phyloP scores from a whole-genome alignment of 2,329 filamentous ascomycete species.

The Fragosphaeria purpurea region DNA sequence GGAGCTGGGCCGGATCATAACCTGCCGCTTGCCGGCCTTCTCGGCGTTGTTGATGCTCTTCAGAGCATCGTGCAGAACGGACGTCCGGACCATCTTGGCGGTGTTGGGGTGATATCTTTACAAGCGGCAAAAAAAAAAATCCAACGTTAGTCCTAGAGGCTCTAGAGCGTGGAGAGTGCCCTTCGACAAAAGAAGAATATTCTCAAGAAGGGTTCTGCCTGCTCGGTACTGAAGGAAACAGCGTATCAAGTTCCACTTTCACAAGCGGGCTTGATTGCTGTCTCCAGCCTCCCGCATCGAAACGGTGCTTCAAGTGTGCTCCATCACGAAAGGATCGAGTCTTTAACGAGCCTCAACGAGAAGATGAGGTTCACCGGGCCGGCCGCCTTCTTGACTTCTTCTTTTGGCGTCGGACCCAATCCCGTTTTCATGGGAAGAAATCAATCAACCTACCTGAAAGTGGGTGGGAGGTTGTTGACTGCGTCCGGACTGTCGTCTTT shows the following conservation, averaged over 20 bases:
- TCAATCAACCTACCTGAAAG: slow-evolving; percentile 11
- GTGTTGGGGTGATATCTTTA: slow-evolving; percentile 42
- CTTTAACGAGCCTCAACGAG: too few relatives aligned
- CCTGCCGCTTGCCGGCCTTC: slow-evolving; percentile 99
- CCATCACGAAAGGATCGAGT: too few relatives aligned
- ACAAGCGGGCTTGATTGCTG: slow-evolving; percentile 42
- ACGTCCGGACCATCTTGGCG: slow-evolving; percentile 97
- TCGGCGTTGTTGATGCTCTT: slow-evolving; percentile 99
- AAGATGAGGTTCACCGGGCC: neutral
- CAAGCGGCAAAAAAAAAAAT: slow-evolving; percentile 28
- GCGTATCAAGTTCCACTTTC: slow-evolving; percentile 40
- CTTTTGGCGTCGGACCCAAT: slow-evolving; percentile 18
- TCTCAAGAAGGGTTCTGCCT: slow-evolving; percentile 55
- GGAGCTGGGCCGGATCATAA: slow-evolving; percentile 92
- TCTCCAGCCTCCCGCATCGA: slow-evolving; percentile 41
- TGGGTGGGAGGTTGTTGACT: neutral
- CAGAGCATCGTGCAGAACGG: slow-evolving; percentile 98
- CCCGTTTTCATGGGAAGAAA: slow-evolving; percentile 11
- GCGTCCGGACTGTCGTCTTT: slow-evolving; percentile 1
- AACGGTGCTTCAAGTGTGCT: slow-evolving; percentile 1
- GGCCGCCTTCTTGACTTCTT: neutral
- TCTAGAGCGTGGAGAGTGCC: slow-evolving; percentile 60
- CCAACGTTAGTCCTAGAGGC: slow-evolving; percentile 51
- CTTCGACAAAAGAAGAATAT: slow-evolving; percentile 25
- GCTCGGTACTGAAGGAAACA: slow-evolving; percentile 55